Conservation (phyloP, 139 green algal species). For the Chlorella sp. region DNA sequence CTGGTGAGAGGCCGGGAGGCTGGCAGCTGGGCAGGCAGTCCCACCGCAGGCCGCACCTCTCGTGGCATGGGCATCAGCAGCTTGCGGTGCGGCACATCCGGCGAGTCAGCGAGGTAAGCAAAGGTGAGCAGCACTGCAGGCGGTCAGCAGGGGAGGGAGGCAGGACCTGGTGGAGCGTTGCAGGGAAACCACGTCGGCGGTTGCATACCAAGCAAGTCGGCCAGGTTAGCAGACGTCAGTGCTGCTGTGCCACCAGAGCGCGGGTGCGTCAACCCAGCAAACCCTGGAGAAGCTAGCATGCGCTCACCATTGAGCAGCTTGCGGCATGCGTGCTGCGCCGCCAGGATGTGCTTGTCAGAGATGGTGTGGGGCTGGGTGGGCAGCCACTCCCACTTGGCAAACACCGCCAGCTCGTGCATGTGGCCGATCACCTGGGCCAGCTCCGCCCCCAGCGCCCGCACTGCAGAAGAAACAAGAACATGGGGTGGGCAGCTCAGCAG, state of each 20-base stretch:
- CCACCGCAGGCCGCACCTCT: not conserved
- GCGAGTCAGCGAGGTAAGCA: constrained; percentile 30
- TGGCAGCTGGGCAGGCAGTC: not conserved
- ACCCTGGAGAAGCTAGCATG: too few species aligned
- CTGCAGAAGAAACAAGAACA: too few species aligned
- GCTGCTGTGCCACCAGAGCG: too few species aligned
- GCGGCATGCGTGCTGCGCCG: constrained; percentile 12
- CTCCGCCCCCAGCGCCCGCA: constrained; percentile 9
- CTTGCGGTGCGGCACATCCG: constrained; percentile 36
- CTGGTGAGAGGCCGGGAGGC: too few species aligned
- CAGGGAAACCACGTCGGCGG: too few species aligned
- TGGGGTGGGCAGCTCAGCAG: too few species aligned
- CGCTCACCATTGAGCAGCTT: constrained; percentile 9
- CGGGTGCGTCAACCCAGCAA: too few species aligned
- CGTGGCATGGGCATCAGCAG: constrained; percentile 27
- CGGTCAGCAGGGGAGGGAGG: too few species aligned
- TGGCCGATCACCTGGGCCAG: not conserved
- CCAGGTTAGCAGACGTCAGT: too few species aligned
- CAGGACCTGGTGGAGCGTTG: too few species aligned
- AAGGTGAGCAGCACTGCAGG: constrained; percentile 33
- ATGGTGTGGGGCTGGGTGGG: constrained; percentile 5
- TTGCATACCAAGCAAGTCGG: too few species aligned
- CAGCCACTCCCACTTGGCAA: constrained; percentile 23
- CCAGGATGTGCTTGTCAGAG: constrained; percentile 11
- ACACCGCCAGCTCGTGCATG: constrained; percentile 37